These are phyloP conservation scores for Setomelanomma holmii DNA, from an alignment of 2,329 filamentous ascomycete genomes.

Conservation along the genomic window DNA sequence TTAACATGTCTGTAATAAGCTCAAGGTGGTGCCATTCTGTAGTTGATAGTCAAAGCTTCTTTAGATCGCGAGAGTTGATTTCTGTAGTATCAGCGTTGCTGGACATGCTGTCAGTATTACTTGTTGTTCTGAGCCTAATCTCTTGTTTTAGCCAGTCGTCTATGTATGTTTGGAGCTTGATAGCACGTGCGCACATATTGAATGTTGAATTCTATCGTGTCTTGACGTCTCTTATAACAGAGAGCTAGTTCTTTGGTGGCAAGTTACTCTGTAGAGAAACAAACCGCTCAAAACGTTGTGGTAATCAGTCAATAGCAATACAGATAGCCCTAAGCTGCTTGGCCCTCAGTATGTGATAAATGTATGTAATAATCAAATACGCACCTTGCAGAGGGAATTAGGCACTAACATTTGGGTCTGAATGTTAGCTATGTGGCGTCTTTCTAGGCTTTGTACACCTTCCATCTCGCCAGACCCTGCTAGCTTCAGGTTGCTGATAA, in stretches of 20 bases:
- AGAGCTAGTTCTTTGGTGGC: neutral
- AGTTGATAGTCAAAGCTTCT: slow-evolving; percentile 5
- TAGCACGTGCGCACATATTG: slow-evolving; percentile 8
- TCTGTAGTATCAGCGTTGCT: slow-evolving; percentile 1
- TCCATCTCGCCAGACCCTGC: neutral
- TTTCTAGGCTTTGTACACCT: neutral
- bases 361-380: neutral
- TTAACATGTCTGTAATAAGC: slow-evolving; percentile 3
- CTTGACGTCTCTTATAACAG: slow-evolving; percentile 5
- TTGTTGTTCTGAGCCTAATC: neutral
- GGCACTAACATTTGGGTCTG: neutral
- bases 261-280: neutral
- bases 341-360: neutral
- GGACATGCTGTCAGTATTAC: neutral
- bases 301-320: neutral
- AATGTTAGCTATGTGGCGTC: neutral
- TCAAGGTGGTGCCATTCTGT: slow-evolving; percentile 7
- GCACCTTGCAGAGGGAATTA: neutral
- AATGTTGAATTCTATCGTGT: slow-evolving; percentile 14
- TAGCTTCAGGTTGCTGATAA: slow-evolving; percentile 2
- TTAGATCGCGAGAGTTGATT: slow-evolving; percentile 1
- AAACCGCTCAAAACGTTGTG: slow-evolving; percentile 1
- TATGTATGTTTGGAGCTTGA: slow-evolving; percentile 14
- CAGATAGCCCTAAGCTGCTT: slow-evolving; percentile 1
- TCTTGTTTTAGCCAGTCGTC: slow-evolving; percentile 15